Base-by-base conservation (phyloP, 441 rosid species). In the Geranium incanum region DNA sequence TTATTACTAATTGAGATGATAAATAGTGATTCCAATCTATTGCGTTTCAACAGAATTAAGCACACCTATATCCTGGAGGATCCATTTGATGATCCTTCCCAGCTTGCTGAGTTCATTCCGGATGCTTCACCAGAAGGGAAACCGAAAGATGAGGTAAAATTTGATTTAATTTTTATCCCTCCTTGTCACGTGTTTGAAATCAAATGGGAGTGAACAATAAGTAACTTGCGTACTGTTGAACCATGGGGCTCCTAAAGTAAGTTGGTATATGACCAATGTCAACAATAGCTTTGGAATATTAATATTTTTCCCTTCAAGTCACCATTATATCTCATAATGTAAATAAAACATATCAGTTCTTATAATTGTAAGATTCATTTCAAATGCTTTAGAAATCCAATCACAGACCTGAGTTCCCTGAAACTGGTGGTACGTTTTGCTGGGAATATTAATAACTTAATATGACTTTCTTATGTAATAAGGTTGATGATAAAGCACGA, bases 51-150 rank as follows among this genome's bases (percentile, higher is more conserved):
- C 86, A 90, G 98, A 85, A 91, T 95, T 79, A 93, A 89, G 70
- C 98, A 91, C 81, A 78, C 92, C 0, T 85, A 88, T 75, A 78
- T 89, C 68, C 79, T 86, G 50, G 96, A 92, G 33, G 98, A 95
- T 85, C 97, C 97, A 43, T 95, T 91, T 77, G 96, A 89, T 60
- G 99, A 95, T 81, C 96, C 95, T 78, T 36, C 86, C 55, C 93
- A 85, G 72, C 79, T 95, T 41, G 79, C 87, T 69, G 95, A 82
- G 62, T 74, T 91, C 83, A 89, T 93, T 78, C 96, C 96, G 23
- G 91, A 79, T 67, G 85, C 97, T 77, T 95, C 99, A 12, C 98
- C 98, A 0, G 96, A 89, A 80, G 98, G 98, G 74, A 95, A 88
- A 74, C 97, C 99, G 0, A 93, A 85, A 81, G 97, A 93, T 71